Conservation (phyloP, 2,329 filamentous ascomycete genomes). For the Canariomyces notabilis region DNA sequence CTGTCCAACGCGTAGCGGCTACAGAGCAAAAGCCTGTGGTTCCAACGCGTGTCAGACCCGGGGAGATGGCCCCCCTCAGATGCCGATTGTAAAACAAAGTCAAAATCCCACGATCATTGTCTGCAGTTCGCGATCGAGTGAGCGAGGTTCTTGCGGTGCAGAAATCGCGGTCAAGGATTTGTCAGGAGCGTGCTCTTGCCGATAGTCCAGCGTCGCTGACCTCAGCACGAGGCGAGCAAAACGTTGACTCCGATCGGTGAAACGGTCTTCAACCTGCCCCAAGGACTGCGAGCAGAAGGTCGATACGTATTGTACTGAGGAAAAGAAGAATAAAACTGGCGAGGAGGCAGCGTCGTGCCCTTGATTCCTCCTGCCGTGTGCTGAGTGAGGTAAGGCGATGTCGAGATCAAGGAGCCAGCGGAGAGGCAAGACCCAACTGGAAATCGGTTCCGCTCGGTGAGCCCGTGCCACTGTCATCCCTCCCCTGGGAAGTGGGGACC, state of each 20-base stretch:
- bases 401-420: slow-evolving; percentile 17
- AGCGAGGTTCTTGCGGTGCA: not conserved
- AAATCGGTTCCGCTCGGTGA: slow-evolving; percentile 9
- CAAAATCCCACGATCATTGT: slow-evolving; percentile 13
- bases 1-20: slow-evolving; percentile 16
- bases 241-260: not conserved
- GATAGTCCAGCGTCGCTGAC: not conserved
- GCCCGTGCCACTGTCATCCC: slow-evolving; percentile 14
- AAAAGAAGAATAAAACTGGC: not conserved
- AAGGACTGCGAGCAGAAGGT: not conserved
- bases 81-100: slow-evolving; percentile 6
- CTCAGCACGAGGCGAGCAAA: not conserved
- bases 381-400: slow-evolving; percentile 17
- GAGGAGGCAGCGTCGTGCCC: slow-evolving; percentile 7
- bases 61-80: slow-evolving; percentile 10
- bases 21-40: slow-evolving; percentile 14
- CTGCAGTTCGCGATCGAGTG: not conserved
- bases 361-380: slow-evolving; percentile 12
- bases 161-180: not conserved
- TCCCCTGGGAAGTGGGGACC: slow-evolving; percentile 5
- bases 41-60: slow-evolving; percentile 14
- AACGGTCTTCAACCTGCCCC: not conserved
- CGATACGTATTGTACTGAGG: not conserved
- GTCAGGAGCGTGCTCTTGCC: not conserved
- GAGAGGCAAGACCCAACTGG: slow-evolving; percentile 21